Evolutionary conservation across 805 yeast genomes (phyloP).

Genomic region (Metschnikowia lachancei): DNA sequence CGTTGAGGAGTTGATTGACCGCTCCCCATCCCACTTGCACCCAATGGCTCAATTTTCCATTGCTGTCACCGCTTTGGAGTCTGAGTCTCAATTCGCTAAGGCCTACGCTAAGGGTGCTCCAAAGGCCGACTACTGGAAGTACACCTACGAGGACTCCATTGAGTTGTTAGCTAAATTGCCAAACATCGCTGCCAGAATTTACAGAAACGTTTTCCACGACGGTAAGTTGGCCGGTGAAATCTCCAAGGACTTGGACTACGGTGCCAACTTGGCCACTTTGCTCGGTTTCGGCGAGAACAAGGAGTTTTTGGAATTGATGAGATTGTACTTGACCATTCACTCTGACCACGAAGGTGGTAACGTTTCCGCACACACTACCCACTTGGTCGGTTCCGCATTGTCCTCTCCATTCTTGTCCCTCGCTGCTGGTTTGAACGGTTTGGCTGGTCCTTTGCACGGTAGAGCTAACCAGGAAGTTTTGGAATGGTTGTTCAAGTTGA

Average conservation of each 20-base stretch:
- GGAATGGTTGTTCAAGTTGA: constrained; percentile 66
- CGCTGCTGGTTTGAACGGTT: constrained; percentile 76
- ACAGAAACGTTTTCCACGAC: constrained; percentile 57
- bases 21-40: constrained; percentile 65
- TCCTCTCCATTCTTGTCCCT: constrained; percentile 73
- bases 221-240: constrained; percentile 55
- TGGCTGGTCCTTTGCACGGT: constrained; percentile 86
- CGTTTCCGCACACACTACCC: constrained; percentile 79
- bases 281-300: constrained; percentile 57
- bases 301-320: constrained; percentile 67
- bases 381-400: constrained; percentile 77
- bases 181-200: constrained; percentile 69
- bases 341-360: constrained; percentile 85
- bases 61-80: constrained; percentile 70
- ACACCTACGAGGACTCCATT: constrained; percentile 68
- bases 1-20: constrained; percentile 57
- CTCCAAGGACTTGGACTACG: constrained; percentile 60
- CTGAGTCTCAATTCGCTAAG: constrained; percentile 67
- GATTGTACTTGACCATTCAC: constrained; percentile 72
- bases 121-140: constrained; percentile 72
- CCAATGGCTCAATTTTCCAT: constrained; percentile 84
- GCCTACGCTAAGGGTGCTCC: constrained; percentile 69
- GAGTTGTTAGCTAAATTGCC: constrained; percentile 73
- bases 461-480: constrained; percentile 84
- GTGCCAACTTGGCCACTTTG: constrained; percentile 64